Conservation (phyloP, 2,329 filamentous ascomycete genomes). For the Endocalyx cinctus region DNA sequence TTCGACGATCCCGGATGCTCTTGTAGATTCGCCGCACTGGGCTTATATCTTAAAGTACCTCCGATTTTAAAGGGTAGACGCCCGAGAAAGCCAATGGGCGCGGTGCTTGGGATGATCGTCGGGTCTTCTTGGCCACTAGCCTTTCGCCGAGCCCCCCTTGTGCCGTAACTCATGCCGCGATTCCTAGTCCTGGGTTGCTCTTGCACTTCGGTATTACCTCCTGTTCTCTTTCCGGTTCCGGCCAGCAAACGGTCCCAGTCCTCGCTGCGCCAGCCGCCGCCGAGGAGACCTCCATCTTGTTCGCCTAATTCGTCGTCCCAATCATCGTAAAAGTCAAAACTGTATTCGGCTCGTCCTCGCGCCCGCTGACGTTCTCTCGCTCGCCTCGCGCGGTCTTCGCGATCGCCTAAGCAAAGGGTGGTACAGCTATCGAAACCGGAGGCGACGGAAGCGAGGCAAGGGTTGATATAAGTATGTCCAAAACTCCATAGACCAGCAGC, state of each 20-base stretch:
- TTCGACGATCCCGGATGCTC: slow-evolving; percentile 66
- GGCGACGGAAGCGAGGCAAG: slow-evolving; percentile 67
- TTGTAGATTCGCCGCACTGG: slow-evolving; percentile 83
- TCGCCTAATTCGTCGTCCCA: slow-evolving; percentile 66
- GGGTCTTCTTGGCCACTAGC: slow-evolving; percentile 61
- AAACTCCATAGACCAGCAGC: slow-evolving; percentile 88
- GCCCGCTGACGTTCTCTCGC: slow-evolving; percentile 58
- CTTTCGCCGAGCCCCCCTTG: slow-evolving; percentile 51
- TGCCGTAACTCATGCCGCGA: slow-evolving; percentile 86
- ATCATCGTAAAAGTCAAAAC: slow-evolving; percentile 97
- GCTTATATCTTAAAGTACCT: slow-evolving; percentile 78
- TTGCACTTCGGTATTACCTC: slow-evolving; percentile 16
- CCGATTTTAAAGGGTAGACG: slow-evolving; percentile 82
- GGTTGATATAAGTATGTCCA: slow-evolving; percentile 77
- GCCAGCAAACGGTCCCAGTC: slow-evolving; percentile 81
- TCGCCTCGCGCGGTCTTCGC: slow-evolving; percentile 69
- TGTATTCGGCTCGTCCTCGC: slow-evolving; percentile 67
- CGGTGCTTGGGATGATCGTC: slow-evolving; percentile 84
- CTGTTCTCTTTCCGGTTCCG: slow-evolving; percentile 48
- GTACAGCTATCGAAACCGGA: slow-evolving; percentile 69
- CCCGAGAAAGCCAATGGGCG: slow-evolving; percentile 78
- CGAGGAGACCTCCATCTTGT: slow-evolving; percentile 48
- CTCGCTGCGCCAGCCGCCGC: slow-evolving; percentile 72
- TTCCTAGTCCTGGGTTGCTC: slow-evolving; percentile 43
- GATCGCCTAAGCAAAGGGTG: slow-evolving; percentile 64